A percentile compares a stretch with the other conserved stretches of the same genome.
Evolutionary conservation across 768 basidiomycete species (phyloP).

Genomic region (Boletus subparvulus): DNA sequence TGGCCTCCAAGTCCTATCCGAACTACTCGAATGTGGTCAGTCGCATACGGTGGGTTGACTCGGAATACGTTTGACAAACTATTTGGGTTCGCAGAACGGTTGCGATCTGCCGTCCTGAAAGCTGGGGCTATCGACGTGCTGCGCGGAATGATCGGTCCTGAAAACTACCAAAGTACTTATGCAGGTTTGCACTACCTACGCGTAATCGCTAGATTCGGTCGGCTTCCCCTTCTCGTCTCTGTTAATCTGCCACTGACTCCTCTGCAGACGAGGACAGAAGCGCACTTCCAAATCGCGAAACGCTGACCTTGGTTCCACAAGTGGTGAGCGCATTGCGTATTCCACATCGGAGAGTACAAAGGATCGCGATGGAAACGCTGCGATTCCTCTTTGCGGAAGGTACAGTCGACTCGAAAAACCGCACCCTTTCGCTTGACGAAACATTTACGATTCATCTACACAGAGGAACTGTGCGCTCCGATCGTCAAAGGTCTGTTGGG

Average conservation of each 20-base stretch:
- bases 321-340: slow-evolving; percentile 17
- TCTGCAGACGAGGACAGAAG: slow-evolving; percentile 6
- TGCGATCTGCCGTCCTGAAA: slow-evolving; percentile 17
- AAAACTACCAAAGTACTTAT: slow-evolving; percentile 4
- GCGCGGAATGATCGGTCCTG: slow-evolving; percentile 14
- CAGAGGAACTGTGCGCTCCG: slow-evolving; percentile 11
- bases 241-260: neutral
- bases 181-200: slow-evolving; percentile 28
- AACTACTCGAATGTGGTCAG: slow-evolving; percentile 24
- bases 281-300: slow-evolving; percentile 1
- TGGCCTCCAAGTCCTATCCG: slow-evolving; percentile 18
- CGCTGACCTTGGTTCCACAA: slow-evolving; percentile 3
- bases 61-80: neutral
- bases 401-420: neutral
- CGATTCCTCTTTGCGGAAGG: slow-evolving; percentile 15
- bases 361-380: slow-evolving; percentile 14
- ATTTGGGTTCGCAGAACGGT: slow-evolving; percentile 5
- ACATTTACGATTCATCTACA: neutral
- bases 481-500: slow-evolving; percentile 13
- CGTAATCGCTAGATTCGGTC: slow-evolving; percentile 19
- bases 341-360: slow-evolving; percentile 18
- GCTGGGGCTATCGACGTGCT: slow-evolving; percentile 13
- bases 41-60: neutral
- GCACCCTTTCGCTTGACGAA: neutral
- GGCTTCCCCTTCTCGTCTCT: neutral